These are phyloP conservation scores for Sonneratia caseolaris DNA, from an alignment of 345 rosid species.

Conservation along the genomic window DNA sequence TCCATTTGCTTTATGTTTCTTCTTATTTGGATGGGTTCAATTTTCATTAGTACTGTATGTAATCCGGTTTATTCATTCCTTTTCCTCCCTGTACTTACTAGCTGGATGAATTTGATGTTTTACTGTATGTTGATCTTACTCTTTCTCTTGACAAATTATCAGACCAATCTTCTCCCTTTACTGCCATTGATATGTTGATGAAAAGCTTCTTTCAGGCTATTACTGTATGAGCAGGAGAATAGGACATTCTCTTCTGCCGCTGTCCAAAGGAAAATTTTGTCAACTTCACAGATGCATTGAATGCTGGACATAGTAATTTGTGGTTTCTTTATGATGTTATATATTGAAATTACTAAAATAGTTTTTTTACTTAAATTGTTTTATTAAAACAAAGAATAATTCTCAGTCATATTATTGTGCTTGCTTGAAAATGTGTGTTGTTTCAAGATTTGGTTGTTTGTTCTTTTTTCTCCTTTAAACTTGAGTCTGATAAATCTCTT, in stretches of 20 bases:
- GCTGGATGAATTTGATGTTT: not conserved
- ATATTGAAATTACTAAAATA: no score
- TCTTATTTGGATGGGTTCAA: not conserved
- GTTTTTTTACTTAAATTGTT: no score
- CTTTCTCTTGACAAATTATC: not conserved
- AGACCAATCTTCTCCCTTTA: not conserved
- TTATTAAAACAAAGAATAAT: no score
- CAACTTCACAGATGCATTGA: not conserved
- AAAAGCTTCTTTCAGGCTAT: not conserved
- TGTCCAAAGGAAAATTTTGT: not conserved
- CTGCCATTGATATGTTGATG: not conserved
- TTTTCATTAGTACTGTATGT: not conserved
- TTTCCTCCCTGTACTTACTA: not conserved
- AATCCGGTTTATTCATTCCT: not conserved
- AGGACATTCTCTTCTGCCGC: not conserved
- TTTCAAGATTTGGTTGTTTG: not conserved
- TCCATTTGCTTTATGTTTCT: not conserved
- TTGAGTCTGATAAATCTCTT: not conserved
- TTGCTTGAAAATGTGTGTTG: not conserved
- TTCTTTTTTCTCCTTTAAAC: not conserved
- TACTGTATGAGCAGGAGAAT: not conserved
- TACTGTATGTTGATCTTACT: not conserved
- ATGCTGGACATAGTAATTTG: not conserved
- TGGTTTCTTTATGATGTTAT: no score
- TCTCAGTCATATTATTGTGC: not conserved